These are phyloP conservation scores for Termitomyces sp. DNA, from an alignment of 768 basidiomycete genomes.

Conservation along the genomic window DNA sequence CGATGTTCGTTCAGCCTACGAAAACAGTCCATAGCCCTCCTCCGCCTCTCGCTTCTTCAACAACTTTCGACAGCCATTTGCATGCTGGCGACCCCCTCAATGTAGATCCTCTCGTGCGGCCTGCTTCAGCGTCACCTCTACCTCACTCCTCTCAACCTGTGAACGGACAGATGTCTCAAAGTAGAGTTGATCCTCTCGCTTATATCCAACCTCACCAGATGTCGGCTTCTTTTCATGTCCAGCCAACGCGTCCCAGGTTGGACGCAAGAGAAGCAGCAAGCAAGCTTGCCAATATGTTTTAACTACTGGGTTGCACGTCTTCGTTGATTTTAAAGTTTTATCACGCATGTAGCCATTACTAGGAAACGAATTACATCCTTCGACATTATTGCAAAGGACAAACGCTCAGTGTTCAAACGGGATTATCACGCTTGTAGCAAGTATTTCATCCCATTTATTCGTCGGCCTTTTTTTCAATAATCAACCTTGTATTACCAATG, in stretches of 20 bases:
- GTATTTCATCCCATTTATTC: not conserved
- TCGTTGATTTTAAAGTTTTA: not conserved
- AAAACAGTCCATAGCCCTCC: conserved; percentile 32
- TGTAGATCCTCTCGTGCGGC: conserved; percentile 24
- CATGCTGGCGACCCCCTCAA: conserved; percentile 24
- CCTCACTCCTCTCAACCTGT: conserved; percentile 16
- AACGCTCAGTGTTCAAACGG: not conserved
- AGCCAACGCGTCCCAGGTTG: conserved; percentile 65
- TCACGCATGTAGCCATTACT: not conserved
- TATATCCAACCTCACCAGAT: conserved; percentile 56
- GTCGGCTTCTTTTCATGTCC: conserved; percentile 69
- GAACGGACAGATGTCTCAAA: conserved; percentile 20
- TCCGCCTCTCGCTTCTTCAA: conserved; percentile 28
- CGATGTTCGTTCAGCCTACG: conserved; percentile 66
- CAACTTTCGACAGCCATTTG: conserved; percentile 23
- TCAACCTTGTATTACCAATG: conserved; percentile 18
- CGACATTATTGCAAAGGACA: not conserved
- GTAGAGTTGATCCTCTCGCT: conserved; percentile 57
- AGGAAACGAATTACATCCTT: not conserved
- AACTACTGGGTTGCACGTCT: conserved; percentile 4
- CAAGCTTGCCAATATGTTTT: conserved; percentile 89
- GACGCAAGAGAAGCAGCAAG: conserved; percentile 86
- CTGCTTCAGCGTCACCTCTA: conserved; percentile 25
- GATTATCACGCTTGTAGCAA: not conserved
- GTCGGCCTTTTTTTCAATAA: not conserved